Evolutionary conservation across 441 rosid genomes (phyloP).

Genomic region (Syzygium malaccense): DNA sequence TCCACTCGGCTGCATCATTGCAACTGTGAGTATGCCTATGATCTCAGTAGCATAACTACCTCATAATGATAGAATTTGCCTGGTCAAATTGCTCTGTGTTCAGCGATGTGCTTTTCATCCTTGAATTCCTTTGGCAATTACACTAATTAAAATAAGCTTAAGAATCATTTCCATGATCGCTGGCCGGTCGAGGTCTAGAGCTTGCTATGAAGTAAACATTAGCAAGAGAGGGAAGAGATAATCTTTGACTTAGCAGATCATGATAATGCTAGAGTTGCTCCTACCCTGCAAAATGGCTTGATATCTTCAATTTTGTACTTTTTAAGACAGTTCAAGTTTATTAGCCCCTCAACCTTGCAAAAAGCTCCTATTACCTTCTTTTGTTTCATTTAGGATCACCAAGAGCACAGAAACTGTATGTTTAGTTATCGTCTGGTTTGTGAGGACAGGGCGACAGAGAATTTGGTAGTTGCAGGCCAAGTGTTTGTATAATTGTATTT

Average conservation of each 20-base stretch:
- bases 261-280: not conserved
- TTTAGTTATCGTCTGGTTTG: not conserved
- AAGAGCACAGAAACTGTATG: not conserved
- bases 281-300: not conserved
- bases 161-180: not conserved
- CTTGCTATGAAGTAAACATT: not conserved
- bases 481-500: not conserved
- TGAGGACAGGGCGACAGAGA: not conserved
- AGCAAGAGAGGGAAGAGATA: not conserved
- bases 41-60: not conserved
- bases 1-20: constrained; percentile 95
- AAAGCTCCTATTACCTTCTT: not conserved
- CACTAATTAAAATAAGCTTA: not conserved
- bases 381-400: not conserved
- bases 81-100: not conserved
- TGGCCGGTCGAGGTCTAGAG: not conserved
- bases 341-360: not conserved
- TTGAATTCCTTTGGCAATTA: not conserved
- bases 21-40: constrained; percentile 64
- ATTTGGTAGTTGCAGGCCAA: not conserved
- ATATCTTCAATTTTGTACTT: not conserved
- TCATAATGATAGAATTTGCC: not conserved
- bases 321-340: not conserved
- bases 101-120: not conserved
- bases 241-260: not conserved